phyloP scores from a whole-genome alignment of 768 basidiomycete genomes.

The Floccularia luteovirens region DNA sequence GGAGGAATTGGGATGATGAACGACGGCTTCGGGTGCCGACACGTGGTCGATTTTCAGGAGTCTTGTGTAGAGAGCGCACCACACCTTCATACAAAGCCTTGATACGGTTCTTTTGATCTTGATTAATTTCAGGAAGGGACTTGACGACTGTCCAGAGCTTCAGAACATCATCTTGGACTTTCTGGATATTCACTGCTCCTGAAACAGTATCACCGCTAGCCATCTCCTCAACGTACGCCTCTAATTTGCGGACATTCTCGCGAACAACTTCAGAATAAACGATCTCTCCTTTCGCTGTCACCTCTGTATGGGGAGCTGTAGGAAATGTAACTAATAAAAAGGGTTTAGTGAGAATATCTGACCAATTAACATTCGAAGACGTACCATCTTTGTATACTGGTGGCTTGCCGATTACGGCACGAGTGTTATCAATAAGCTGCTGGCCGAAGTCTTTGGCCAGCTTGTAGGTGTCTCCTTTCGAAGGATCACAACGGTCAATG shows the following conservation, averaged over 20 bases:
- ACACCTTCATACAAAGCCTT: constrained; percentile 95
- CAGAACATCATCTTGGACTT: constrained; percentile 94
- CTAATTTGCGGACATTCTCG: constrained; percentile 93
- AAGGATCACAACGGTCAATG: constrained; percentile 76
- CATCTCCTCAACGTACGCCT: constrained; percentile 98
- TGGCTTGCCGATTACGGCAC: constrained; percentile 74
- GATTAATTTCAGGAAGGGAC: constrained; percentile 93
- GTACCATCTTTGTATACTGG: constrained; percentile 93
- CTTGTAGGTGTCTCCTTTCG: constrained; percentile 83
- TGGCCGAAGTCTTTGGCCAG: constrained; percentile 98
- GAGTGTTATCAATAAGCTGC: constrained; percentile 89
- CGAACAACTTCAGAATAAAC: constrained; percentile 93
- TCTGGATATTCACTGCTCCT: constrained; percentile 85
- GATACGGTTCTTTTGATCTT: constrained; percentile 94
- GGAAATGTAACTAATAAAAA: constrained; percentile 81
- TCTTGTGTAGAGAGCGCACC: constrained; percentile 83
- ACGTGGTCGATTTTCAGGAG: constrained; percentile 52
- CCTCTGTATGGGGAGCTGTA: constrained; percentile 92
- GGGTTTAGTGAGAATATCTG: constrained; percentile 6
- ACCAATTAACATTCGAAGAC: constrained; percentile 18
- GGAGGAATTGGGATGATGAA: constrained; percentile 94
- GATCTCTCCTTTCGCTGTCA: constrained; percentile 91
- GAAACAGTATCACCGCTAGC: constrained; percentile 88
- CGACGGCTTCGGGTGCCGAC: constrained; percentile 66
- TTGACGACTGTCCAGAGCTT: constrained; percentile 98